These are phyloP conservation scores for Fusarium buxicola DNA, from an alignment of 2,329 filamentous ascomycete genomes.

Conservation along the genomic window DNA sequence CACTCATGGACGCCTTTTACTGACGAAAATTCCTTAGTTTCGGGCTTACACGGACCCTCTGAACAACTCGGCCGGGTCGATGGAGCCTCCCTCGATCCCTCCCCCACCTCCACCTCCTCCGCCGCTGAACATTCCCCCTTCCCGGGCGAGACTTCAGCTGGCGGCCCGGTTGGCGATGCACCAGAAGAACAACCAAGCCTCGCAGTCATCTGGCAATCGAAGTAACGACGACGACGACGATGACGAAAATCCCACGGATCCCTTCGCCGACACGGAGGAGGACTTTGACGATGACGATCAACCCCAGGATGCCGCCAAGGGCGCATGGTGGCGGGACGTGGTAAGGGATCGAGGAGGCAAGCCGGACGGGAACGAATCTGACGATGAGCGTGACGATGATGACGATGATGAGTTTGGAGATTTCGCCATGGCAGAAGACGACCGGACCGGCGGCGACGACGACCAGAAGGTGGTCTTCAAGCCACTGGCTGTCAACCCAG, in stretches of 20 bases:
- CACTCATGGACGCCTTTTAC: constrained; percentile 31
- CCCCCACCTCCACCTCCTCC: constrained; percentile 76
- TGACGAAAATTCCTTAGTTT: constrained; percentile 58
- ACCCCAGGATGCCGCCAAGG: constrained; percentile 49
- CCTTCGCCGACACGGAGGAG: constrained; percentile 65
- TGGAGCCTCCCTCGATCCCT: constrained; percentile 68
- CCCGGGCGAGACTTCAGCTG: constrained; percentile 87
- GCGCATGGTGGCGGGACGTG: constrained; percentile 63
- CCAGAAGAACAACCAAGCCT: constrained; percentile 69
- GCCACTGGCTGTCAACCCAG: constrained; percentile 66
- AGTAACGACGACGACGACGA: constrained; percentile 54
- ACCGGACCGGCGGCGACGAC: constrained; percentile 47
- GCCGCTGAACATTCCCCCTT: constrained; percentile 86
- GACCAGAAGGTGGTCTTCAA: constrained; percentile 62
- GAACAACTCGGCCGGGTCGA: constrained; percentile 59
- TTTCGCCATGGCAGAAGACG: constrained; percentile 72
- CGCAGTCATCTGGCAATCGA: constrained; percentile 59
- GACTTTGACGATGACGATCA: constrained; percentile 63
- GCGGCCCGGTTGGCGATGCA: constrained; percentile 86
- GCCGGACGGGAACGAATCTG: constrained; percentile 59
- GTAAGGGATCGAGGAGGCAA: constrained; percentile 55
- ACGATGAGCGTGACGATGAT: constrained; percentile 64
- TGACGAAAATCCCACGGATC: constrained; percentile 53
- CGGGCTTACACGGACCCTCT: constrained; percentile 69
- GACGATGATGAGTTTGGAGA: constrained; percentile 76